These are phyloP conservation scores for Paecilomyces sp. DNA, from an alignment of 2,329 filamentous ascomycete species.

Conservation along the genomic window DNA sequence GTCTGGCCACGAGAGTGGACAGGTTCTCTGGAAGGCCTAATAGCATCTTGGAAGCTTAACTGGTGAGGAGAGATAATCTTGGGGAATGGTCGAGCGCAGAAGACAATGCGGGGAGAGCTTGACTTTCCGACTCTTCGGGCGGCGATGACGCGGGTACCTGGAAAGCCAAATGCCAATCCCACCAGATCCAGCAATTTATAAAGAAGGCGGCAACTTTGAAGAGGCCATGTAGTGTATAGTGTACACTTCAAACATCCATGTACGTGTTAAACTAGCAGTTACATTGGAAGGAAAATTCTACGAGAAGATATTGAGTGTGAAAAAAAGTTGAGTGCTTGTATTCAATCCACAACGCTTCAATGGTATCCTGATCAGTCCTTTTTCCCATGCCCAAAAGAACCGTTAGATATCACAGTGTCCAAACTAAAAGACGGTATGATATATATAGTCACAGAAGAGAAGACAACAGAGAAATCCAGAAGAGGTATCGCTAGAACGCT, in stretches of 20 bases:
- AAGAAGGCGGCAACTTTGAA: not conserved
- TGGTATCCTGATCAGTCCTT: not conserved
- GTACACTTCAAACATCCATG: not conserved
- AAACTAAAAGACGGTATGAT: not conserved
- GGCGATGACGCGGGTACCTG: not conserved
- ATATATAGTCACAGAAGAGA: not conserved
- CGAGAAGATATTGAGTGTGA: slow-evolving; percentile 8
- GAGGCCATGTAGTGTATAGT: not conserved
- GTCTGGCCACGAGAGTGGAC: slow-evolving; percentile 26
- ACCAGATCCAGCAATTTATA: not conserved
- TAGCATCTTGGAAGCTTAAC: slow-evolving; percentile 19
- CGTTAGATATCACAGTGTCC: slow-evolving; percentile 9
- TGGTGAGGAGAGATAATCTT: not conserved
- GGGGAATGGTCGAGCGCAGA: not conserved
- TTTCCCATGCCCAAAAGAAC: slow-evolving; percentile 4
- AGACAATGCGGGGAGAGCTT: not conserved
- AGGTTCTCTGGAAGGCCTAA: slow-evolving; percentile 29
- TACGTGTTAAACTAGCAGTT: not conserved
- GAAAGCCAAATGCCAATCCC: not conserved
- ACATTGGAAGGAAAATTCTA: not conserved
- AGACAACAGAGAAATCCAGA: not conserved
- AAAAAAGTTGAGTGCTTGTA: slow-evolving; percentile 5
- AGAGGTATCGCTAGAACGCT: slow-evolving; percentile 10
- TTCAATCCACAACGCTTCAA: not conserved
- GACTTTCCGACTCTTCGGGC: not conserved